Evolutionary conservation across 441 rosid genomes (phyloP).

Genomic region (Populus hybrid): DNA sequence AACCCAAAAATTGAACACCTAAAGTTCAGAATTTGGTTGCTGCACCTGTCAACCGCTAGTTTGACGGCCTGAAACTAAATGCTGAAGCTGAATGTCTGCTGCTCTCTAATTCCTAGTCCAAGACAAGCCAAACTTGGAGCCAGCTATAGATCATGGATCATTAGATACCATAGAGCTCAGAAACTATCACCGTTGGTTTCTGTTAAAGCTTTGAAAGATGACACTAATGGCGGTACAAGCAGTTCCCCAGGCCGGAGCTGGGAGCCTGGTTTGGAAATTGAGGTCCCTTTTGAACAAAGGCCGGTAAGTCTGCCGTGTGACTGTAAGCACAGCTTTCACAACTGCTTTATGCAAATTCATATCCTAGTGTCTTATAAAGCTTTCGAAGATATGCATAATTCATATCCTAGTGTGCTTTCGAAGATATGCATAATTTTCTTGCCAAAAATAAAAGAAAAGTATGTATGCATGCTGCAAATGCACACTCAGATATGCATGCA

Average conservation of each 20-base stretch:
- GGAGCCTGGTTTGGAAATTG: conserved; percentile 82
- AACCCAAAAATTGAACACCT: background rate
- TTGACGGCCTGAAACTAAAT: conserved; percentile 27
- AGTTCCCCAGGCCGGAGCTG: conserved; percentile 68
- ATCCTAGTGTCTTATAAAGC: background rate
- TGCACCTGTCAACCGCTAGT: background rate
- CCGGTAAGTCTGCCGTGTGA: conserved; percentile 49
- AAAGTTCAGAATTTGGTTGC: conserved; percentile 6
- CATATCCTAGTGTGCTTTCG: background rate
- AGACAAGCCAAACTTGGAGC: conserved; percentile 44
- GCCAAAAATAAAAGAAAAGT: background rate
- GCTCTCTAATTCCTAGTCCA: conserved; percentile 49
- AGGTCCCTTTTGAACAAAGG: conserved; percentile 90
- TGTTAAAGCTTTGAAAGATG: conserved; percentile 65
- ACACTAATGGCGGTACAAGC: conserved; percentile 53
- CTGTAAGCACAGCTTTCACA: background rate
- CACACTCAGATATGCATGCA: background rate
- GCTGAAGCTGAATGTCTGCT: conserved; percentile 56
- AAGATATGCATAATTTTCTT: background rate
- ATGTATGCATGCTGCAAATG: background rate
- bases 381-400: background rate
- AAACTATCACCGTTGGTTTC: conserved; percentile 34
- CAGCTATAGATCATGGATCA: conserved; percentile 36
- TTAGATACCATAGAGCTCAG: conserved; percentile 25
- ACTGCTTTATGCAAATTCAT: background rate